These are phyloP conservation scores for Alternaria triticimaculans DNA, from an alignment of 2,329 filamentous ascomycete species.

Conservation along the genomic window DNA sequence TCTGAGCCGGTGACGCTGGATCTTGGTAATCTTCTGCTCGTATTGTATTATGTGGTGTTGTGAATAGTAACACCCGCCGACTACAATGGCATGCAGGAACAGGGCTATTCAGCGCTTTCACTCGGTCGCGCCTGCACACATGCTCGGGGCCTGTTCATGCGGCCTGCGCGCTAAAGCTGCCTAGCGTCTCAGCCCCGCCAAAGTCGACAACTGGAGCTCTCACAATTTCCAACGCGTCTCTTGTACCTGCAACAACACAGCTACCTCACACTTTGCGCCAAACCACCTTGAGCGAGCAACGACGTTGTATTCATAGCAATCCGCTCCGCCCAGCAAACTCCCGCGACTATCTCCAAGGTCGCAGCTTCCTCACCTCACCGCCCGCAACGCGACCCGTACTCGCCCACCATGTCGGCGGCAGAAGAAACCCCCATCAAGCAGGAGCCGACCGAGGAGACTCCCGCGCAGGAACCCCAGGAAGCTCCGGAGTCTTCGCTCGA, in stretches of 20 bases:
- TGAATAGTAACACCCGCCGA: background rate
- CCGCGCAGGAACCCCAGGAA: conserved; percentile 6
- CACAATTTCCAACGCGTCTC: conserved; percentile 16
- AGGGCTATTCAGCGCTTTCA: conserved; percentile 14
- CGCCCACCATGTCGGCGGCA: conserved; percentile 16
- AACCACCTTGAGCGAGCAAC: background rate
- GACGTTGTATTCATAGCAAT: background rate
- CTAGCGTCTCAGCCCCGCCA: conserved; percentile 36
- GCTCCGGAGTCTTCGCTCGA: conserved; percentile 13
- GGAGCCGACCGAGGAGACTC: conserved; percentile 18
- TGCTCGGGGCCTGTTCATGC: conserved; percentile 25
- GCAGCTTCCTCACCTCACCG: conserved; percentile 1
- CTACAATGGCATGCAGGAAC: background rate
- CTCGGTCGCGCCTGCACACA: conserved; percentile 10
- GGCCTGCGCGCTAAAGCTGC: conserved; percentile 27
- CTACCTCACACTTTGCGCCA: background rate
- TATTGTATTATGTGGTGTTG: background rate
- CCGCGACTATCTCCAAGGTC: background rate
- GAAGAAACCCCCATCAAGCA: conserved; percentile 22
- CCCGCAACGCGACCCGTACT: conserved; percentile 1
- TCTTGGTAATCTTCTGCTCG: background rate
- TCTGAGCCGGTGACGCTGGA: conserved; percentile 20
- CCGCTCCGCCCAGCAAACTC: background rate
- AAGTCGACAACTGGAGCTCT: conserved; percentile 29
- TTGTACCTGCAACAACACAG: background rate